phyloP scores from a whole-genome alignment of 2,329 filamentous ascomycete genomes.

The Cordyceps pruinosa region DNA sequence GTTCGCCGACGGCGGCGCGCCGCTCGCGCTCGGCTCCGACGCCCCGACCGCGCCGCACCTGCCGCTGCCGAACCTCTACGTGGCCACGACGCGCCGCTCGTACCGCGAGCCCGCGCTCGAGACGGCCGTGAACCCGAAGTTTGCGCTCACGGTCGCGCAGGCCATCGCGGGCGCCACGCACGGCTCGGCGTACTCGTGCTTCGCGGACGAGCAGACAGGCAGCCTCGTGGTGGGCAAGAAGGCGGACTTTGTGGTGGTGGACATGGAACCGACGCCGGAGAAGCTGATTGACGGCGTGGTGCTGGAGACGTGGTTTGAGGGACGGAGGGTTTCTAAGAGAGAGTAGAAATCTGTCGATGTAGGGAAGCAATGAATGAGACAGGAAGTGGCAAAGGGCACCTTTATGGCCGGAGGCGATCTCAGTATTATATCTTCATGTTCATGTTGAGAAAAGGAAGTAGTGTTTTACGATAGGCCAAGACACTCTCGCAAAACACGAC shows the following conservation, averaged over 20 bases:
- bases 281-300: constrained; percentile 40
- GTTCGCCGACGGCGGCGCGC: constrained; percentile 44
- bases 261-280: constrained; percentile 42
- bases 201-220: constrained; percentile 48
- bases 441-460: no score
- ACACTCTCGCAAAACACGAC: no score
- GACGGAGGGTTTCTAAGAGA: constrained; percentile 31
- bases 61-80: constrained; percentile 45
- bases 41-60: constrained; percentile 47
- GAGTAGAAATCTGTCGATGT: not conserved
- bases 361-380: no score
- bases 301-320: constrained; percentile 47
- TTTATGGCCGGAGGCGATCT: no score
- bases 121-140: constrained; percentile 44
- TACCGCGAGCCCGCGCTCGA: constrained; percentile 39
- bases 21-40: constrained; percentile 47
- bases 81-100: constrained; percentile 48
- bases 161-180: constrained; percentile 46
- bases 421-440: no score
- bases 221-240: constrained; percentile 43
- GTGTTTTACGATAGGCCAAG: no score
- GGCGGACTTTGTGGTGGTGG: constrained; percentile 50
- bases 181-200: constrained; percentile 52
- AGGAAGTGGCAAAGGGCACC: no score
- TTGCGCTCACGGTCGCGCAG: constrained; percentile 45